Evolutionary conservation across 1,139 yeast genomes (phyloP), one percentile per base, ranked within the genome.

Genomic region (Scheffersomyces cryptocercus): DNA sequence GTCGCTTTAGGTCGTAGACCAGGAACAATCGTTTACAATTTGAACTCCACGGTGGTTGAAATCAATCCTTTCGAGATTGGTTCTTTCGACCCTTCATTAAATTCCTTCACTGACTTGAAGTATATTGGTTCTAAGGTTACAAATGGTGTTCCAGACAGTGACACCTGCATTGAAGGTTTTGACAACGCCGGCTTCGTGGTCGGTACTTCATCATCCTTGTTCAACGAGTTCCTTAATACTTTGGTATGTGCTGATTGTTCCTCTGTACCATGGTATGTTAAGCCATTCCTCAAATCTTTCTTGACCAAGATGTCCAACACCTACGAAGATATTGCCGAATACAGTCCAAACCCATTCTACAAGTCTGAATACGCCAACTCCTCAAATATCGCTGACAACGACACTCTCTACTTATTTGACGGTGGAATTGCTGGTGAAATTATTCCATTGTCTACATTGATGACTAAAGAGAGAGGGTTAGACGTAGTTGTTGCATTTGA

Each of bases 151-250:
- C 65, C 72, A 8, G 39, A 41, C 9, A 54, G 56, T 37, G 64
- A 57, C 36, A 54, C 53, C 13, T 87, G 95, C 66, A 65, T 80
- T 44, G 75, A 72, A 11, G 95, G 95, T 2, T 83, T 77, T 50
- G 95, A 87, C 62, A 87, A 87, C 59, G 85, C 87, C 5, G 95
- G 91, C 1, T 87, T 79, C 60, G 70, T 85, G 35, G 65, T 86
- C 64, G 95, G 95, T 36, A 84, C 95, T 2, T 85, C 95, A 0
- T 84, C 95, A 0, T 75, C 93, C 1, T 69, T 89, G 44, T 89
- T 88, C 68, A 88, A 88, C 64, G 81, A 82, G 58, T 82, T 85
- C 54, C 61, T 86, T 36, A 67, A 85, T 46, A 79, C 79, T 46
- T 64, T 85, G 48, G 84, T 84, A 46, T 70, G 75, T 50, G 68